Evolutionary conservation across 495 filamentous ascomycete genomes (phyloP).

Genomic region (Penicillium daleae): DNA sequence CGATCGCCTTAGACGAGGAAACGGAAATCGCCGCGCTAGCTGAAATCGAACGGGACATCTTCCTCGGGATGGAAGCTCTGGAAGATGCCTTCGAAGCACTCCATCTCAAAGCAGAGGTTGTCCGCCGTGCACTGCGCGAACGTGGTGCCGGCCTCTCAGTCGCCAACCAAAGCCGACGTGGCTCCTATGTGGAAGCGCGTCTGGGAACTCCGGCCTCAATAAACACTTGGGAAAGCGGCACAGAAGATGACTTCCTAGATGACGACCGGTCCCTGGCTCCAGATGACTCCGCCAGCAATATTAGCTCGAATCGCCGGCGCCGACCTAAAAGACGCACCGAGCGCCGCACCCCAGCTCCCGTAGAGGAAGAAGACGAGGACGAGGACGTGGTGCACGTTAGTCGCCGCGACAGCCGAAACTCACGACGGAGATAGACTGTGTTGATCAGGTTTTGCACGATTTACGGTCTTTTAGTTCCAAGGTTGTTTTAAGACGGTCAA

Average conservation of each 20-base stretch:
- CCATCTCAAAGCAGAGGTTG: constrained; percentile 79
- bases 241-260: constrained; percentile 64
- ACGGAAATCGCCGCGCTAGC: constrained; percentile 87
- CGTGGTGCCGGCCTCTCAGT: constrained; percentile 78
- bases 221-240: constrained; percentile 50
- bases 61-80: constrained; percentile 87
- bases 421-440: constrained; percentile 31
- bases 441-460: background rate
- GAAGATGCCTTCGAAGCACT: constrained; percentile 95
- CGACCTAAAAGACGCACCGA: constrained; percentile 71
- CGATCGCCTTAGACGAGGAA: constrained; percentile 91
- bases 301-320: constrained; percentile 72
- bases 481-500: background rate
- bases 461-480: background rate
- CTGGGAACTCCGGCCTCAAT: constrained; percentile 61
- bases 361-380: constrained; percentile 82
- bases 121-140: constrained; percentile 78
- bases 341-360: constrained; percentile 78
- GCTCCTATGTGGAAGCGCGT: constrained; percentile 54
- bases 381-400: constrained; percentile 29
- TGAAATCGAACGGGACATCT: constrained; percentile 92
- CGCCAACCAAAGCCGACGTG: constrained; percentile 72
- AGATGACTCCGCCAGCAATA: constrained; percentile 81
- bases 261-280: constrained; percentile 70
- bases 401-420: constrained; percentile 38